Conservation (phyloP, 1,284 basidiomycete genomes). For the Phlebopus sp. region DNA sequence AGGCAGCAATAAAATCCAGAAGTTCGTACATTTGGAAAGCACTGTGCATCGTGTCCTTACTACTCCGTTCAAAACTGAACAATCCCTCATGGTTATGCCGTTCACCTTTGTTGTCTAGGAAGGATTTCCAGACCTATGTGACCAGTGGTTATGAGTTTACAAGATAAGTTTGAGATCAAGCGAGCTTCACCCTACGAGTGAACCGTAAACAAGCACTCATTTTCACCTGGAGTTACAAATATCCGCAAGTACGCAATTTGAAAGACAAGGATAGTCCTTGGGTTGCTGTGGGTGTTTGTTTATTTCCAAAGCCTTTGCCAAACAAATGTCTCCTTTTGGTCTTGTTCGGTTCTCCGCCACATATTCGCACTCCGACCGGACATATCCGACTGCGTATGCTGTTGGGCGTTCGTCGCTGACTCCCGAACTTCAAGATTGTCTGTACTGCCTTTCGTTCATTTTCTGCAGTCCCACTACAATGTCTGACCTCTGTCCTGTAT, state of each 20-base stretch:
- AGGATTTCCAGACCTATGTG: constrained; percentile 74
- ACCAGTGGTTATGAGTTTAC: not conserved
- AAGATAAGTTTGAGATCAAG: constrained; percentile 1
- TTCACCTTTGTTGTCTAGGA: constrained; percentile 69
- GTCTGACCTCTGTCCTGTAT: constrained; percentile 91
- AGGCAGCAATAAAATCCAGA: not conserved
- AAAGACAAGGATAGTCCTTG: too few relatives aligned
- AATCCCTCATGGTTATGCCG: not conserved
- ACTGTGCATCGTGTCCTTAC: constrained; percentile 72
- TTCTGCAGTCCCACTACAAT: constrained; percentile 35
- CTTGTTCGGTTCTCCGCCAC: constrained; percentile 9
- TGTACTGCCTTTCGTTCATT: not conserved
- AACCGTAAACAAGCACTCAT: constrained; percentile 70
- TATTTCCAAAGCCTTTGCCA: constrained; percentile 29
- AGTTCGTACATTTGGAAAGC: constrained; percentile 68
- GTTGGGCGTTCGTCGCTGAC: constrained; percentile 7
- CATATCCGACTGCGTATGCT: constrained; percentile 12
- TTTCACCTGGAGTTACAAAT: not conserved
- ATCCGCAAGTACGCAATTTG: not conserved
- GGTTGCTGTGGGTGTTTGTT: constrained; percentile 26
- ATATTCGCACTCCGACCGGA: constrained; percentile 24
- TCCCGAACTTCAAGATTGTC: constrained; percentile 2
- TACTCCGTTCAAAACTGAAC: constrained; percentile 5
- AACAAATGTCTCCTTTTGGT: constrained; percentile 15
- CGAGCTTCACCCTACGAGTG: constrained; percentile 49